These are phyloP conservation scores for Rhypophila decipiens DNA, from an alignment of 495 filamentous ascomycete genomes.

Conservation along the genomic window DNA sequence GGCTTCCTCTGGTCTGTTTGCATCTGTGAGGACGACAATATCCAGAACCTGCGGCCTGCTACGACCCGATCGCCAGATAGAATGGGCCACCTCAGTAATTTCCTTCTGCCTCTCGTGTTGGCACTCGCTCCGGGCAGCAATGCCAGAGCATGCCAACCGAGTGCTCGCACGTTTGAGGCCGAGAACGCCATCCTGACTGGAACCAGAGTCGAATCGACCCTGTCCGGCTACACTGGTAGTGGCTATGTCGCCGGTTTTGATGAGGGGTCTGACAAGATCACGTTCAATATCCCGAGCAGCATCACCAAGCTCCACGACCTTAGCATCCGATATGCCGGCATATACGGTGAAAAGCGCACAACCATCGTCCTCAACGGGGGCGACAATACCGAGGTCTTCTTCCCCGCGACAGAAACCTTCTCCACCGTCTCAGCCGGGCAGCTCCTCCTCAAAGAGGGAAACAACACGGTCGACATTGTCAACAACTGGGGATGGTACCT, in stretches of 20 bases:
- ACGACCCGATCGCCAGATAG: too few species aligned
- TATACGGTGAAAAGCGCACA: constrained; percentile 38
- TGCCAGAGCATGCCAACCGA: neutral
- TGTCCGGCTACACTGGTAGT: constrained; percentile 29
- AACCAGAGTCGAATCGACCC: constrained; percentile 25
- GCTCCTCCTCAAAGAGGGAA: constrained; percentile 33
- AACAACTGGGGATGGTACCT: constrained; percentile 45
- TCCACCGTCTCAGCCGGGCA: constrained; percentile 31
- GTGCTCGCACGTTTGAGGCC: constrained; percentile 27
- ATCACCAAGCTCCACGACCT: constrained; percentile 33
- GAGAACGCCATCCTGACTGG: constrained; percentile 32
- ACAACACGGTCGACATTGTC: constrained; percentile 37
- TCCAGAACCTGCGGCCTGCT: neutral
- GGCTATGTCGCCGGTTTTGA: constrained; percentile 41
- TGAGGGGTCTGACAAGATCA: constrained; percentile 30
- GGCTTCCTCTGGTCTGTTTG: neutral
- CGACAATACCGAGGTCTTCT: constrained; percentile 30
- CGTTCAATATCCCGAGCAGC: constrained; percentile 26
- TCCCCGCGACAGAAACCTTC: constrained; percentile 24
- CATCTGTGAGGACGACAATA: neutral
- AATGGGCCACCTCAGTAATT: too few species aligned
- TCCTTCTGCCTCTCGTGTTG: neutral
- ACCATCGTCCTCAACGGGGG: constrained; percentile 35
- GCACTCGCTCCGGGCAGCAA: neutral
- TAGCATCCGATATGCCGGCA: constrained; percentile 29